Evolutionary conservation across 2,329 filamentous ascomycete genomes (phyloP).

Genomic region (Aspergillus tubingensis): DNA sequence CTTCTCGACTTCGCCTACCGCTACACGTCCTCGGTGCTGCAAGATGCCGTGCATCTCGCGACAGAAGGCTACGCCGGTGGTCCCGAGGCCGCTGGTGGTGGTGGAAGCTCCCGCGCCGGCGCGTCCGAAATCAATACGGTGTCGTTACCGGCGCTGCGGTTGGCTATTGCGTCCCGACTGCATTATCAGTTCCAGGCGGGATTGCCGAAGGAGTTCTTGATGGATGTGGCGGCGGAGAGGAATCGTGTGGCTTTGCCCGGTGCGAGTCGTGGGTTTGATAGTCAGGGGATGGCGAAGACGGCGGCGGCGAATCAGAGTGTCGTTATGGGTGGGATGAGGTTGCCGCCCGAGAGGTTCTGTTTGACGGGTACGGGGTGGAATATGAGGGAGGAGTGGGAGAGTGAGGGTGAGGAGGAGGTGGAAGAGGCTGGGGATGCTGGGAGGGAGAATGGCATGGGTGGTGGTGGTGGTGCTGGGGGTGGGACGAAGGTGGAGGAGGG

Average conservation of each 20-base stretch:
- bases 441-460: conserved; percentile 29
- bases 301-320: conserved; percentile 36
- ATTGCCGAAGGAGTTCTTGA: conserved; percentile 63
- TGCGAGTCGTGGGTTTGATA: conserved; percentile 54
- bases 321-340: conserved; percentile 54
- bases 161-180: conserved; percentile 62
- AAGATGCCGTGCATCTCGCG: conserved; percentile 55
- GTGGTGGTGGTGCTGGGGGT: conserved; percentile 8
- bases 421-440: conserved; percentile 27
- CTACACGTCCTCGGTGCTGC: conserved; percentile 55
- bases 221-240: conserved; percentile 58
- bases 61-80: conserved; percentile 52
- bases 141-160: conserved; percentile 58
- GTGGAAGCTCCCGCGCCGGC: conserved; percentile 28
- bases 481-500: conserved; percentile 27
- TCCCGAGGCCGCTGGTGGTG: too few species aligned
- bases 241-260: conserved; percentile 57
- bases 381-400: conserved; percentile 60
- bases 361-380: conserved; percentile 59
- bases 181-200: conserved; percentile 62
- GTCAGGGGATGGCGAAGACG: conserved; percentile 23
- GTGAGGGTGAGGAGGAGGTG: conserved; percentile 50
- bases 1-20: conserved; percentile 57
- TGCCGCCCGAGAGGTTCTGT: conserved; percentile 65
- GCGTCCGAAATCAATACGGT: conserved; percentile 53